These are phyloP conservation scores for Verbascum thapsus DNA, from an alignment of 257 asterid genomes.

Conservation along the genomic window DNA sequence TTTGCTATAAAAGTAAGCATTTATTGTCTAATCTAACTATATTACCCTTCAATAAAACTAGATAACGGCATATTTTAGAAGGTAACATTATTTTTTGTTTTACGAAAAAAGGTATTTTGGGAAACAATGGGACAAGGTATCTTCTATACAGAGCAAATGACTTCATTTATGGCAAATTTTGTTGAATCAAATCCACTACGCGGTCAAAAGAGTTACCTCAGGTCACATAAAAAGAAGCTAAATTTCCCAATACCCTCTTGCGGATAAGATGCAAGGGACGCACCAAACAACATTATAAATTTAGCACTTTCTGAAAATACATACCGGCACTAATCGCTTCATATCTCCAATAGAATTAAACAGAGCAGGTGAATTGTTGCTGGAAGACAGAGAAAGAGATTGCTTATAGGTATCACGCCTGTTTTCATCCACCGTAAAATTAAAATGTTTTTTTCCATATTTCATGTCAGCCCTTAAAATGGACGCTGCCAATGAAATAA, in stretches of 20 bases:
- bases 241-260: not conserved
- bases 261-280: not conserved
- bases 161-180: not conserved
- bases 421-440: constrained; percentile 77
- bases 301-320: constrained; percentile 31
- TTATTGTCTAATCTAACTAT: no score
- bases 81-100: no score
- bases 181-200: constrained; percentile 1
- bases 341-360: constrained; percentile 47
- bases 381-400: constrained; percentile 43
- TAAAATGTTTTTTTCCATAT: constrained; percentile 74
- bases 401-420: constrained; percentile 79
- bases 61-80: no score
- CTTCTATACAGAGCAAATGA: not conserved
- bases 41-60: no score
- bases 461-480: constrained; percentile 94
- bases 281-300: not conserved
- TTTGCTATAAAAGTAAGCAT: no score
- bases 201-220: not conserved
- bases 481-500: constrained; percentile 54
- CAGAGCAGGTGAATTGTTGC: constrained; percentile 43
- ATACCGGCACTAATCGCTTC: constrained; percentile 77
- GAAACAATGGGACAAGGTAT: not conserved
- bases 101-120: no score
- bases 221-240: not conserved